Base-by-base conservation (phyloP, 345 rosid species). In the Nephelium lappaceum region DNA sequence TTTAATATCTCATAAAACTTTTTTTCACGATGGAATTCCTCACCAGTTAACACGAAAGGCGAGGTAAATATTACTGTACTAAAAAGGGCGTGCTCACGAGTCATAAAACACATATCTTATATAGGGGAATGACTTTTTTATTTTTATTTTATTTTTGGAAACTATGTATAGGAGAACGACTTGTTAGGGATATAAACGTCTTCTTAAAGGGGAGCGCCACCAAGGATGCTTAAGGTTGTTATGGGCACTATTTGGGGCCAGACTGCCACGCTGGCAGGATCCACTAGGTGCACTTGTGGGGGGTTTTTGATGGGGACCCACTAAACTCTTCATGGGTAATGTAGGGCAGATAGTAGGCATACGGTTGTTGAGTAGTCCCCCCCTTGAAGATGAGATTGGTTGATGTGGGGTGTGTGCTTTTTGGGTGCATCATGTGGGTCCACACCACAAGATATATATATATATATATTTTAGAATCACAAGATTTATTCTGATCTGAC, bases 281-380 rank as follows among this genome's bases (percentile, higher is more conserved):
- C 82, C 78, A 41, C 45, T 27, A 25, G 15, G 58, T 53, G 58
- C n/a, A 42, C 67, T 6, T 2, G 12, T 43, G 51, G 9, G 19
- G 14, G 45, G 57, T 43, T n/a, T 21, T 10, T 1, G 3, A n/a
- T 58, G 42, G 75, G 75, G 76, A 51, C 85, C 76, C 70, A n/a
- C 51, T 16, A 4, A 9, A 39, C 14, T 12, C 62, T 66, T 57
- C 58, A n/a, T 16, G 3, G 27, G 67, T n/a, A 10, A 61, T 64
- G 84, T 62, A 68, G 81, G 79, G 60, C 58, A 47, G 71, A 66
- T 5, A 10, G 53, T 10, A 45, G 65, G 83, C 81, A 73, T 5
- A 18, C 42, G 84, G 80, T 80, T 5, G 85, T 71, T 85, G 81
- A 57, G 74, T 53, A 61, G 78, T 73, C 75, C 69, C 6, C 10